Evolutionary conservation across 2,329 filamentous ascomycete genomes (phyloP).

Genomic region (Talaromyces sp.): DNA sequence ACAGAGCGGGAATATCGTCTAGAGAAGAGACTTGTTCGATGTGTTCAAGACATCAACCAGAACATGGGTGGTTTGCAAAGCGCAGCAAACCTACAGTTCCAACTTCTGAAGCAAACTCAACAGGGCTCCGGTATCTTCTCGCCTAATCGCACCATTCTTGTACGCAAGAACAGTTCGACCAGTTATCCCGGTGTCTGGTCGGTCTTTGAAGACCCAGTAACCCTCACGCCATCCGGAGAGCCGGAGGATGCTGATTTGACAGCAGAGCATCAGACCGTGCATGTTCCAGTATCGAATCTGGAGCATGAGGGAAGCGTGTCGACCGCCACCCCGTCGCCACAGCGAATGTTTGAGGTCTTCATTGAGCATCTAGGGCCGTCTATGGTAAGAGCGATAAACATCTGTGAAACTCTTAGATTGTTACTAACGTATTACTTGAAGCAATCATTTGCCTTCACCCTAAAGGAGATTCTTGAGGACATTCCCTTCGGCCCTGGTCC

Average conservation of each 20-base stretch:
- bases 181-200: constrained; percentile 31
- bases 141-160: neutral
- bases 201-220: constrained; percentile 44
- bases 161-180: constrained; percentile 26
- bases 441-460: constrained; percentile 87
- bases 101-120: constrained; percentile 64
- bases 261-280: constrained; percentile 26
- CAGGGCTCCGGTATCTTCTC: neutral
- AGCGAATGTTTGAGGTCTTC: constrained; percentile 88
- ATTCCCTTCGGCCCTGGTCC: constrained; percentile 72
- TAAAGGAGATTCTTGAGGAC: constrained; percentile 84
- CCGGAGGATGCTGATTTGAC: constrained; percentile 55
- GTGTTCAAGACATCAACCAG: constrained; percentile 79
- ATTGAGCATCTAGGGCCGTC: constrained; percentile 85
- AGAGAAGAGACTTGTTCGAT: constrained; percentile 76
- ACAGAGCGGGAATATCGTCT: constrained; percentile 74
- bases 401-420: neutral
- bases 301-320: constrained; percentile 16
- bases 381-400: constrained; percentile 53
- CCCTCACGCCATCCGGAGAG: constrained; percentile 62
- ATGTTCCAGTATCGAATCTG: constrained; percentile 13
- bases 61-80: constrained; percentile 87
- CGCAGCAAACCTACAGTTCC: constrained; percentile 84
- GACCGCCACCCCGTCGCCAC: constrained; percentile 44
- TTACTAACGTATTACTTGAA: constrained; percentile 25